Evolutionary conservation across 192 early-diverging fungal genomes (phyloP), one percentile per base, ranked within the genome.

Genomic region (Funneliformis geosporum): DNA sequence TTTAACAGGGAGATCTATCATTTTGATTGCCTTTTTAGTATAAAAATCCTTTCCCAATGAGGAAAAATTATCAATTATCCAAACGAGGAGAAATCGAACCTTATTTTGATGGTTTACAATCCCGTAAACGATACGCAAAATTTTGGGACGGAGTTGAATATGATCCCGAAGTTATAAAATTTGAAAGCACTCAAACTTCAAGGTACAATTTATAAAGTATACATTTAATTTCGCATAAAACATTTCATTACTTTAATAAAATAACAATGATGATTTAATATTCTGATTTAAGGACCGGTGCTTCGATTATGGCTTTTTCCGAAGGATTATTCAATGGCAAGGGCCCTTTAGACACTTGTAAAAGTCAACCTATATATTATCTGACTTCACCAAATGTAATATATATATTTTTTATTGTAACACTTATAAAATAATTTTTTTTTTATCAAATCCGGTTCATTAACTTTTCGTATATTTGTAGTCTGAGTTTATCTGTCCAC

Each of bases 31-130:
- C n/a, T 33, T 16, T 4, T 68, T 68, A 68, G 66, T 38, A 28
- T 68, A 68, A 68, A 68, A 68, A 68, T 68, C 66, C 66, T 68
- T 68, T 68, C 38, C 33, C 33, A 7, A 1, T 21, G 2, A 38
- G 16, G 2, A 5, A 50, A 16, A 50, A 50, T 50, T 16, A 16
- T 50, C 47, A 50, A 50, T 50, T 50, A 12, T 11, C 14, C 47
- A 18, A 50, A 50, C 47, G 47, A 50, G 47, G 47, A 14, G 47
- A 50, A 50, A 12, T 50, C 47, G 66, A 68, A 68, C 12, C 66
- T 40, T 68, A 23, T 68, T 68, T 39, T 38, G 16, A 40, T 40
- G 66, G 66, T 10, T 7, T 68, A 68, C 66, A 68, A 68, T 39
- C 16, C 14, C 47, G 47, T 50, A 50, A 50, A 50, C 12, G 47